phyloP scores from a whole-genome alignment of 2,329 filamentous ascomycete genomes.

The Tolypocladium tundrense region DNA sequence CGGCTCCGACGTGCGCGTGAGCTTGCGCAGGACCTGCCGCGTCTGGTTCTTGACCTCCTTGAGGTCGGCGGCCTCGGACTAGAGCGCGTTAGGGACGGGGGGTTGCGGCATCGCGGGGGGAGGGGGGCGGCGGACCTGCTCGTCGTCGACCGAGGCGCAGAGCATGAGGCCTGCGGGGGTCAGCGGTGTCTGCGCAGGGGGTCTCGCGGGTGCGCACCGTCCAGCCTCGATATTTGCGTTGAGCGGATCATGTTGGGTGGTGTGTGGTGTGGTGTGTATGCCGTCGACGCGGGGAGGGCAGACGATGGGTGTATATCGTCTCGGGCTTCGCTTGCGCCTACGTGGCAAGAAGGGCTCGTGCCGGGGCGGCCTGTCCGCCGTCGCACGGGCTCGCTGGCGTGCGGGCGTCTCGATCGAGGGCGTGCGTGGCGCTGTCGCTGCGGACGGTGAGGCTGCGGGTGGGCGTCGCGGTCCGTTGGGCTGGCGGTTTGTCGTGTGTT shows the following conservation, averaged over 20 bases:
- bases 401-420: background rate
- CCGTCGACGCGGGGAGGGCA: background rate
- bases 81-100: background rate
- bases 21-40: slow-evolving; percentile 78
- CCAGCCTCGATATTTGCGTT: slow-evolving; percentile 87
- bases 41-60: slow-evolving; percentile 83
- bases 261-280: background rate
- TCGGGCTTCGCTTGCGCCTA: slow-evolving; percentile 7
- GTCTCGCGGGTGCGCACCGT: slow-evolving; percentile 47
- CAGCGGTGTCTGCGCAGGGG: slow-evolving; percentile 3
- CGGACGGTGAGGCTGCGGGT: background rate
- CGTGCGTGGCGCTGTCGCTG: background rate
- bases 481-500: background rate
- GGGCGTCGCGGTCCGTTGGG: background rate
- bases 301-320: slow-evolving; percentile 2
- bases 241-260: slow-evolving; percentile 63
- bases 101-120: background rate
- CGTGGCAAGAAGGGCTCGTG: slow-evolving; percentile 10
- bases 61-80: slow-evolving; percentile 62
- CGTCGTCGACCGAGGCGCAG: slow-evolving; percentile 88
- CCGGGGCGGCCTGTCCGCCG: background rate
- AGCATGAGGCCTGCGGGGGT: slow-evolving; percentile 69
- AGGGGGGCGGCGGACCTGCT: slow-evolving; percentile 43
- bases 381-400: background rate
- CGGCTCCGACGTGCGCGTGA: slow-evolving; percentile 80